Base-by-base conservation (phyloP, 768 basidiomycete species). In the Galerina marginata region DNA sequence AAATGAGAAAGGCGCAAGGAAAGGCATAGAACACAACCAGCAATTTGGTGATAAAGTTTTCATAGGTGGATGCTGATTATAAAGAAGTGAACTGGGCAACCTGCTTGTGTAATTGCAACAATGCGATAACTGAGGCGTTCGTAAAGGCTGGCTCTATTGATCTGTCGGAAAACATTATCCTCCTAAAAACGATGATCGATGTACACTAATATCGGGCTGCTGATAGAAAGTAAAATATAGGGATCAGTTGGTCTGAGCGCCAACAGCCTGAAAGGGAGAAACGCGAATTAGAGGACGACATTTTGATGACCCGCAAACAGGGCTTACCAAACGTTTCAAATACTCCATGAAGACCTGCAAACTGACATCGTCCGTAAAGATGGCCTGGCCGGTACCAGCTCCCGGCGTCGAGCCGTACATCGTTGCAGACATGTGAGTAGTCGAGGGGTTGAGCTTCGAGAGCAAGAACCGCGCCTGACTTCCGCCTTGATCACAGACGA, bases 341-440 rank as follows among this genome's bases (percentile, higher is more conserved):
- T 96, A 93, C 70, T 97, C 96, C 95, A 95, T 96, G 81, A 97
- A 96, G 57, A 96, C 92, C 74, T 96, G 93, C 77, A 98, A 84
- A 72, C 94, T 97, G 63, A 99, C 96, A 74, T 99, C 96, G 72
- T 99, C 97, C 56, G 97, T 99, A 74, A 98, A 97, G 74, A 99
- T 98, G 14, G 95, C 93, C 74, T 95, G 92, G 4, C 96, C 96
- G 2, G 85, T 78, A 9, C 82, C 82, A 9, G 85, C 85, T 16
- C 84, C 83, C 12, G 86, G 82, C 9, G 85, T 81, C 4, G 87
- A 83, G n/a, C 94, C 93, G 74, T 96, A 96, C 87, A 96, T 93
- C 59, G 86, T 86, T 63, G 86, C 85, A 23, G 92, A 91, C 91
- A 97, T 94, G 73, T 99, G 96, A 42, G 96, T 99, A 60, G 96